Conservation (phyloP, 768 basidiomycete genomes). For the Suillus subalutaceus region DNA sequence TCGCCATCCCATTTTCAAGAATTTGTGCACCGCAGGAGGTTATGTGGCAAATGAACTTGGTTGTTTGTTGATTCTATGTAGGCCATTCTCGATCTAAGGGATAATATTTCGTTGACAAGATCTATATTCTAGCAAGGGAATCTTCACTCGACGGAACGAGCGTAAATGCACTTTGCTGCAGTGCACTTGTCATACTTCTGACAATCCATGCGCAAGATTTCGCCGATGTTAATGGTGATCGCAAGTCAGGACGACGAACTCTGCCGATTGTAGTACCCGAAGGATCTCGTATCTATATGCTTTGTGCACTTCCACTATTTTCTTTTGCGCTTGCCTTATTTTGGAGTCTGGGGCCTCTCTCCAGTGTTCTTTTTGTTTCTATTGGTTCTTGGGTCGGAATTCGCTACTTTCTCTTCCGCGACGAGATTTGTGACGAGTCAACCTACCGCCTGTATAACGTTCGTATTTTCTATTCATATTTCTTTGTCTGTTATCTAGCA, state of each 20-base stretch:
- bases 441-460: conserved; percentile 21
- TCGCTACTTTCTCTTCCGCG: conserved; percentile 19
- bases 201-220: conserved; percentile 44
- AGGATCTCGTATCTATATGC: conserved; percentile 19
- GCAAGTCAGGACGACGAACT: conserved; percentile 31
- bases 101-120: neutral
- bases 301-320: conserved; percentile 17
- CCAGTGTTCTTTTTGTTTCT: conserved; percentile 10
- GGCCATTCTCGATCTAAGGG: neutral
- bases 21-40: conserved; percentile 34
- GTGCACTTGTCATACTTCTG: conserved; percentile 33
- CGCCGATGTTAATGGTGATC: conserved; percentile 35
- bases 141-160: neutral
- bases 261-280: conserved; percentile 29
- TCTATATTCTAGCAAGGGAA: neutral
- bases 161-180: conserved; percentile 19
- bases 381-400: conserved; percentile 19
- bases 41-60: conserved; percentile 39
- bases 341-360: conserved; percentile 20
- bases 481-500: neutral
- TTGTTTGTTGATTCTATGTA: conserved; percentile 33
- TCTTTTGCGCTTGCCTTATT: conserved; percentile 15
- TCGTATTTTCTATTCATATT: neutral
- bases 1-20: conserved; percentile 32
- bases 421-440: conserved; percentile 13